These are phyloP conservation scores for Neurospora sp. DNA, from an alignment of 495 filamentous ascomycete genomes.

Conservation along the genomic window DNA sequence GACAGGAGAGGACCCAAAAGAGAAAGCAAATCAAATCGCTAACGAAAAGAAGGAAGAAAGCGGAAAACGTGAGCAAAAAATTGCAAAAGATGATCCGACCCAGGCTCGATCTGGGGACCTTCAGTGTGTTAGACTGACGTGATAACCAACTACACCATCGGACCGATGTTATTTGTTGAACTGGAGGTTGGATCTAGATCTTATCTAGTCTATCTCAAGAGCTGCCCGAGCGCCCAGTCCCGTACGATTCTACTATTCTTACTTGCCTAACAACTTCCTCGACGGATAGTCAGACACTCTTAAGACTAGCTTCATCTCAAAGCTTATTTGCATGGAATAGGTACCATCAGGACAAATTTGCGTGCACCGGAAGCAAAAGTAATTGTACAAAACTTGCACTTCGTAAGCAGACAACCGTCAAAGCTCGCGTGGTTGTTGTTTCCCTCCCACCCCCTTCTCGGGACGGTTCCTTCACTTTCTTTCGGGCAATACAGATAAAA, in stretches of 20 bases:
- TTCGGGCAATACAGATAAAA: too few species aligned
- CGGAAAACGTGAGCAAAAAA: background rate
- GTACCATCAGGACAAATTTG: too few species aligned
- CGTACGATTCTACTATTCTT: too few species aligned
- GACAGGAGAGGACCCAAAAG: background rate
- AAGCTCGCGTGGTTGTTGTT: background rate
- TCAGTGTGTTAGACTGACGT: background rate
- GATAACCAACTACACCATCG: background rate
- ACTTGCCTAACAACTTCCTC: too few species aligned
- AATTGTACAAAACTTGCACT: too few species aligned
- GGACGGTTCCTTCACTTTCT: background rate
- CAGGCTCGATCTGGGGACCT: background rate
- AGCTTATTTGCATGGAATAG: too few species aligned
- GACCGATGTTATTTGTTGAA: background rate
- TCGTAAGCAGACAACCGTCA: too few species aligned
- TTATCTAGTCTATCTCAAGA: background rate
- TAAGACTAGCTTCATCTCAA: too few species aligned
- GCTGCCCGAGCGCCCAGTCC: background rate
- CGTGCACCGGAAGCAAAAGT: too few species aligned
- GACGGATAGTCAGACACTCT: too few species aligned
- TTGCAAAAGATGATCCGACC: background rate
- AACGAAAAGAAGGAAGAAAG: background rate
- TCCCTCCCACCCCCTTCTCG: background rate
- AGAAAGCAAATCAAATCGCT: too few species aligned
- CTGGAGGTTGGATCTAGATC: rapidly evolving